phyloP scores from a whole-genome alignment of 2,329 filamentous ascomycete genomes.

The Coniella vitis region DNA sequence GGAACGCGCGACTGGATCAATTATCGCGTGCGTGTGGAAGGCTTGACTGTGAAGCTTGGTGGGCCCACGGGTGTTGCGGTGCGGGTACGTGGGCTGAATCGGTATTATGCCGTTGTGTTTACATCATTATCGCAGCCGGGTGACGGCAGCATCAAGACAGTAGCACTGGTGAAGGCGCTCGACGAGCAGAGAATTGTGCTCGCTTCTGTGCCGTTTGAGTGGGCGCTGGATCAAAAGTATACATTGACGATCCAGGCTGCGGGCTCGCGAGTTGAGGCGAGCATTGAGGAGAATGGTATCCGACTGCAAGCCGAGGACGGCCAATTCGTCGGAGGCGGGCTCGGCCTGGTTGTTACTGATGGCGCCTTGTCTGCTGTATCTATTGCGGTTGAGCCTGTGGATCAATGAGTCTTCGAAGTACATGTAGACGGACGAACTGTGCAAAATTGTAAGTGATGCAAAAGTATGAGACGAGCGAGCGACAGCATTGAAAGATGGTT shows the following conservation, averaged over 20 bases:
- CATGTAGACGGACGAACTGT: background rate
- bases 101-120: constrained; percentile 25
- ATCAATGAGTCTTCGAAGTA: background rate
- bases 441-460: too few relatives aligned
- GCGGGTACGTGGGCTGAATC: constrained; percentile 24
- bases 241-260: constrained; percentile 10
- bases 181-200: constrained; percentile 19
- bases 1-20: constrained; percentile 28
- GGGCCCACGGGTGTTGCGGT: constrained; percentile 21
- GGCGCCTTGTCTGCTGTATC: constrained; percentile 18
- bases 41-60: constrained; percentile 23
- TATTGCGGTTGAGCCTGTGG: constrained; percentile 13
- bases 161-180: constrained; percentile 19
- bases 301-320: constrained; percentile 16
- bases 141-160: background rate
- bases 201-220: constrained; percentile 14
- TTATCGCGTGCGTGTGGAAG: constrained; percentile 19
- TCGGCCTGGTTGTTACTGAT: constrained; percentile 19
- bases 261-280: constrained; percentile 5
- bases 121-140: background rate
- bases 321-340: constrained; percentile 19
- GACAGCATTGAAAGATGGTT: too few relatives aligned
- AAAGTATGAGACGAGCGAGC: too few relatives aligned
- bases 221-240: constrained; percentile 20
- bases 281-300: constrained; percentile 1